Conservation (phyloP, 345 rosid genomes). For the Bruguiera parviflora region DNA sequence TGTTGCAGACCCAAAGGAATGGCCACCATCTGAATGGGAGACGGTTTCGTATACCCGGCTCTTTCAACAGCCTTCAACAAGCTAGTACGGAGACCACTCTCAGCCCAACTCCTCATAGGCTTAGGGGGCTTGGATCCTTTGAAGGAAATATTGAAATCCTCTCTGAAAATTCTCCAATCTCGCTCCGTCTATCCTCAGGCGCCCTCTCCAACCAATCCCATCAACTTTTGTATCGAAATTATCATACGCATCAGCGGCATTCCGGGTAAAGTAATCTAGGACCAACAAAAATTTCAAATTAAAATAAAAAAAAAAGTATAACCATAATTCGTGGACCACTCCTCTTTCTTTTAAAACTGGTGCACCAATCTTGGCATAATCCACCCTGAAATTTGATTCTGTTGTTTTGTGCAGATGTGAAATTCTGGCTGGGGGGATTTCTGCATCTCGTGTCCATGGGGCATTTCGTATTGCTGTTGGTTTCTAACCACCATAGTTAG, state of each 20-base stretch:
- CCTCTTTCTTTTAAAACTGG: no score
- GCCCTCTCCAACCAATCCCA: constrained; percentile 86
- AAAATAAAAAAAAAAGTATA: rapidly evolving
- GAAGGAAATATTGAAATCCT: constrained; percentile 84
- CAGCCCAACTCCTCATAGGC: constrained; percentile 92
- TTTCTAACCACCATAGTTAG: no score
- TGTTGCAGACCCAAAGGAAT: constrained; percentile 89
- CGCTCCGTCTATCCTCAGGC: constrained; percentile 89
- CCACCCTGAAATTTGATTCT: no score
- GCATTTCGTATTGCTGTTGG: no score
- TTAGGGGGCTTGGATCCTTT: constrained; percentile 91
- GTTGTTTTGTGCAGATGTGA: no score
- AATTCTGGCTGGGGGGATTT: no score
- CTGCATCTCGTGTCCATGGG: no score
- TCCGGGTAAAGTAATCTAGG: no score
- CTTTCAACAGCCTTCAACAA: constrained; percentile 81
- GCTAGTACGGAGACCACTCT: constrained; percentile 68
- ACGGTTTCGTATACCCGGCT: constrained; percentile 81
- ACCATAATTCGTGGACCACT: no score
- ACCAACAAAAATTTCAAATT: no score
- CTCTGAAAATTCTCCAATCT: constrained; percentile 94
- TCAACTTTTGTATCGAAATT: constrained; percentile 90
- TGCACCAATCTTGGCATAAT: no score
- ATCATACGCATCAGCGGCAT: constrained; percentile 80
- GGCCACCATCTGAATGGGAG: constrained; percentile 91